Evolutionary conservation across 306 rosid species (phyloP).

Genomic region (Cucumis cinereus): DNA sequence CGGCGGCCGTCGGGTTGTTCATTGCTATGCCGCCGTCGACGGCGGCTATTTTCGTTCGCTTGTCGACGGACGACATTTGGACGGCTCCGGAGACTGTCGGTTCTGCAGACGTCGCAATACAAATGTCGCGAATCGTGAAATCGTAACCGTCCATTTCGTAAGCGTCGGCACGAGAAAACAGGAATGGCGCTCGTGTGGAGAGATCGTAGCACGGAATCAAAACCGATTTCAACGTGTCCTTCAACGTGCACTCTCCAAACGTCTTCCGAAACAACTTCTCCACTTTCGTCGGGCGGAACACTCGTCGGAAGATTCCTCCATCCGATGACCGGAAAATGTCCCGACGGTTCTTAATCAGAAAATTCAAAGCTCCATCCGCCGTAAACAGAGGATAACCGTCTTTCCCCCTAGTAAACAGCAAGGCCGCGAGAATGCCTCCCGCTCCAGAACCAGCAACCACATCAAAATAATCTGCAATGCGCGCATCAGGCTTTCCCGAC

Average conservation of each 20-base stretch:
- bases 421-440: constrained; percentile 74
- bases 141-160: constrained; percentile 81
- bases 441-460: constrained; percentile 76
- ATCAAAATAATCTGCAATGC: constrained; percentile 53
- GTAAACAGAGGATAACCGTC: constrained; percentile 52
- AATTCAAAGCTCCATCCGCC: constrained; percentile 57
- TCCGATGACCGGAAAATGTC: constrained; percentile 23
- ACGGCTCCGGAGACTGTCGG: constrained; percentile 23
- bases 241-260: constrained; percentile 58
- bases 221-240: constrained; percentile 77
- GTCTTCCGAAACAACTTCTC: constrained; percentile 49
- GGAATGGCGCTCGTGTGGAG: constrained; percentile 68
- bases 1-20: constrained; percentile 87
- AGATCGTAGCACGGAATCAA: constrained; percentile 91
- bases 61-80: constrained; percentile 47
- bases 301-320: constrained; percentile 35
- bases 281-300: constrained; percentile 22
- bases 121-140: constrained; percentile 78
- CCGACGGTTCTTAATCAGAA: constrained; percentile 41
- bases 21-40: constrained; percentile 71
- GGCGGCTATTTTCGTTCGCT: constrained; percentile 57
- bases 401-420: constrained; percentile 54
- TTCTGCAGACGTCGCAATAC: constrained; percentile 52
- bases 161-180: constrained; percentile 96
- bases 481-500: constrained; percentile 44